phyloP scores from a whole-genome alignment of 495 filamentous ascomycete species.

The Hypoxylon cercidicola region DNA sequence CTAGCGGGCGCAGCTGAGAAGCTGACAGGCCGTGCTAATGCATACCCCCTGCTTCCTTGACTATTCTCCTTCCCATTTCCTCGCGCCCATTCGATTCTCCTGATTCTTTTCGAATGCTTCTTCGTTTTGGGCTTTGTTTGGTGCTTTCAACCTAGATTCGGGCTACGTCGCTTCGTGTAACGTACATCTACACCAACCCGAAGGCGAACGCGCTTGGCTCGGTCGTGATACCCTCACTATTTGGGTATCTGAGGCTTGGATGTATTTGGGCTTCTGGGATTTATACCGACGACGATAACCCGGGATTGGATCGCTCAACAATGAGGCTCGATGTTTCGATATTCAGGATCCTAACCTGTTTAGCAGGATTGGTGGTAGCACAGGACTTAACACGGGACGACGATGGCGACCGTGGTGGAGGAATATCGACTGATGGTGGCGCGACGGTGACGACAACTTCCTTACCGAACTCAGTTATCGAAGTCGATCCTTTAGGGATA shows the following conservation, averaged over 20 bases:
- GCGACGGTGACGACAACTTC: constrained; percentile 12
- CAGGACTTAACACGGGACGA: too few relatives aligned
- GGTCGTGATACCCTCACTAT: constrained; percentile 15
- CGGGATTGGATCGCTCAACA: constrained; percentile 27
- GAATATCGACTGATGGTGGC: background rate
- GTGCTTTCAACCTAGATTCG: constrained; percentile 14
- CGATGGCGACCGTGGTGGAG: constrained; percentile 2
- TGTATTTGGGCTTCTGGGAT: constrained; percentile 33
- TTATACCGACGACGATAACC: constrained; percentile 30
- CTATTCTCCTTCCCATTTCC: constrained; percentile 29
- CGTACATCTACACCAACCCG: background rate
- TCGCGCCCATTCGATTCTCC: constrained; percentile 28
- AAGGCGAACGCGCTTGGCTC: constrained; percentile 7
- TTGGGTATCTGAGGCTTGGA: constrained; percentile 36
- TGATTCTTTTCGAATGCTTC: constrained; percentile 21
- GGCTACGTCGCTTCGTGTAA: constrained; percentile 23
- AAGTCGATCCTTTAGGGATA: constrained; percentile 3
- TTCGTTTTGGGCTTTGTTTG: constrained; percentile 20
- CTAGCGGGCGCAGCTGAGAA: constrained; percentile 42
- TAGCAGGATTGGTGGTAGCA: constrained; percentile 31
- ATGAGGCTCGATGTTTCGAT: constrained; percentile 45
- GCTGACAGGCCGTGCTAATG: constrained; percentile 36
- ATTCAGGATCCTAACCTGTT: constrained; percentile 39
- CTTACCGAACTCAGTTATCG: constrained; percentile 18
- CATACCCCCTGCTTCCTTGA: constrained; percentile 26